Percentiles rank a stretch among this genome's conserved stretches.
phyloP scores from a whole-genome alignment of 805 yeast genomes.

The Gaillardinia entomophila region DNA sequence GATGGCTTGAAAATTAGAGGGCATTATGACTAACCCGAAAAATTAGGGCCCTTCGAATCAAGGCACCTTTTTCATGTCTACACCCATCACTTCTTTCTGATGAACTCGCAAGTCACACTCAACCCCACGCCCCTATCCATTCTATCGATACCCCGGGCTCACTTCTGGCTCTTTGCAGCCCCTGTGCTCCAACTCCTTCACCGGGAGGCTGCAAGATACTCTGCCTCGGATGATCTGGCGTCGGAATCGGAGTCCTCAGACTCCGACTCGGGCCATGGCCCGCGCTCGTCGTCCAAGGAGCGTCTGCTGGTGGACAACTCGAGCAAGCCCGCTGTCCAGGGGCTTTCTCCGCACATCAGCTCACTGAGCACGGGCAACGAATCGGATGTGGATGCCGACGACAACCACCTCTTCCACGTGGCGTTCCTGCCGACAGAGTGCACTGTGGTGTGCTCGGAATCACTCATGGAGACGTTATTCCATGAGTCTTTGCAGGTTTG shows the following conservation, averaged over 20 bases:
- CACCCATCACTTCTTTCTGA: conserved; percentile 3
- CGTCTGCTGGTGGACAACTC: conserved; percentile 19
- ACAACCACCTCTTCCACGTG: conserved; percentile 49
- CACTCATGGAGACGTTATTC: conserved; percentile 33
- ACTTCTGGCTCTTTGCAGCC: conserved; percentile 48
- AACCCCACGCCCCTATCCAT: conserved; percentile 42
- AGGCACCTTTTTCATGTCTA: too few relatives aligned
- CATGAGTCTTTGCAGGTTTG: conserved; percentile 32
- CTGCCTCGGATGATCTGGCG: conserved; percentile 4
- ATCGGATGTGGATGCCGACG: conserved; percentile 23
- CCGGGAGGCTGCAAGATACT: conserved; percentile 20
- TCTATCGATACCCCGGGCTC: conserved; percentile 47
- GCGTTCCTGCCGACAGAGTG: conserved; percentile 62
- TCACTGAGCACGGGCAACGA: conserved; percentile 3
- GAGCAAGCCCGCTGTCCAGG: conserved; percentile 15
- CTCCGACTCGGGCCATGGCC: conserved; percentile 1
- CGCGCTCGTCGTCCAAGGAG: conserved; percentile 1
- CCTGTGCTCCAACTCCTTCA: conserved; percentile 46
- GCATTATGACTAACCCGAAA: too few relatives aligned
- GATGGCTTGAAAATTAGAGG: too few relatives aligned
- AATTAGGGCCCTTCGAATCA: too few relatives aligned
- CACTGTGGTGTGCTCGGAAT: conserved; percentile 48
- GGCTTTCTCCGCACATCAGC: neutral
- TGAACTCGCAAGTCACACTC: conserved; percentile 45
- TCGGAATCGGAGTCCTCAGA: neutral